Evolutionary conservation across 2,329 filamentous ascomycete genomes (phyloP).

Genomic region (Aspergillus transmontanensis): DNA sequence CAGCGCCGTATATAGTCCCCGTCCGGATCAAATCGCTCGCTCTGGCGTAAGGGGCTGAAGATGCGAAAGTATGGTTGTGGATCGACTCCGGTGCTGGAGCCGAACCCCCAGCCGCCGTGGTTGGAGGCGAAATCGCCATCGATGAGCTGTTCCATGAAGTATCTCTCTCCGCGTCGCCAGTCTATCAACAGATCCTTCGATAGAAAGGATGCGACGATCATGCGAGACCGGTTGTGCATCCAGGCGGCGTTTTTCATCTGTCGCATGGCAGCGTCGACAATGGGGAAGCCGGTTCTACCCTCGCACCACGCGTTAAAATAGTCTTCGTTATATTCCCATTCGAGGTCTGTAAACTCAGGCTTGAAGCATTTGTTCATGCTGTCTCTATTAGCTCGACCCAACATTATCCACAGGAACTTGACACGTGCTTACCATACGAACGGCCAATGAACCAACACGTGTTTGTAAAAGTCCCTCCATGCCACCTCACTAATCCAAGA

Average conservation of each 20-base stretch:
- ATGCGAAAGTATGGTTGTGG: slow-evolving; percentile 89
- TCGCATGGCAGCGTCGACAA: slow-evolving; percentile 85
- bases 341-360: slow-evolving; percentile 77
- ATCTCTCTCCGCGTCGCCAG: slow-evolving; percentile 79
- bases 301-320: slow-evolving; percentile 74
- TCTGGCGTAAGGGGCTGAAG: slow-evolving; percentile 83
- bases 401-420: no score
- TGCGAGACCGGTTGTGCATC: slow-evolving; percentile 84
- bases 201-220: slow-evolving; percentile 81
- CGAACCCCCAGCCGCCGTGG: slow-evolving; percentile 70
- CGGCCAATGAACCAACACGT: slow-evolving; percentile 83
- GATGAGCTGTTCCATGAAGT: slow-evolving; percentile 79
- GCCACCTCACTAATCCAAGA: slow-evolving; percentile 82
- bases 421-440: slow-evolving; percentile 53
- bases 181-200: slow-evolving; percentile 79
- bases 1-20: slow-evolving; percentile 82
- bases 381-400: slow-evolving; percentile 4
- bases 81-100: slow-evolving; percentile 72
- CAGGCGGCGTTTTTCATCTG: slow-evolving; percentile 69
- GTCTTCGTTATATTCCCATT: slow-evolving; percentile 74
- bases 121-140: slow-evolving; percentile 82
- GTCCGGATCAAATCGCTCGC: slow-evolving; percentile 78
- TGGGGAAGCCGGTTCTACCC: slow-evolving; percentile 76
- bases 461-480: slow-evolving; percentile 87
- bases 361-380: slow-evolving; percentile 79